Evolutionary conservation across 106 monocot species (phyloP).

Genomic region (Ottelia alismoides): DNA sequence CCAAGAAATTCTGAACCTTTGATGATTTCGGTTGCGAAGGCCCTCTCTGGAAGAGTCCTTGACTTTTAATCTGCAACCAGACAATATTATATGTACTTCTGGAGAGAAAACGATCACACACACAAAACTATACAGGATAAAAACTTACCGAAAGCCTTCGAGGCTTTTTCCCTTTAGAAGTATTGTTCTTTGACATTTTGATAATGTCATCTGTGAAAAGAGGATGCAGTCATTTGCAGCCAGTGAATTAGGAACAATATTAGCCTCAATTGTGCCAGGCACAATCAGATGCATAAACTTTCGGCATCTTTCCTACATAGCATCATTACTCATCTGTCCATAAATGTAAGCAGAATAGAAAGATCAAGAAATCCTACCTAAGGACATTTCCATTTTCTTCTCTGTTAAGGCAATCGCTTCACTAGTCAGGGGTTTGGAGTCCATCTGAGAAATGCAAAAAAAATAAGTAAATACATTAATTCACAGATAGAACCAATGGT

Average conservation of each 20-base stretch:
- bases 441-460: conserved; percentile 27
- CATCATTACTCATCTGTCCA: no score
- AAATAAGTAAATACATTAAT: no score
- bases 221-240: not conserved
- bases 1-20: conserved; percentile 39
- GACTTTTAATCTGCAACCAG: conserved; percentile 39
- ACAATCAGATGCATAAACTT: not conserved
- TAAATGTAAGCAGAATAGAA: no score
- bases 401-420: conserved; percentile 48
- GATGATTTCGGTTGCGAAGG: conserved; percentile 22
- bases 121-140: not conserved
- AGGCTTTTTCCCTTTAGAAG: conserved; percentile 32
- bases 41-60: conserved; percentile 33
- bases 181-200: conserved; percentile 75
- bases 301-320: no score
- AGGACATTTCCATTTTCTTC: conserved; percentile 72
- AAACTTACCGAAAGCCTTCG: conserved; percentile 42
- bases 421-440: conserved; percentile 16
- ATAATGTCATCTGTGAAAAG: conserved; percentile 71
- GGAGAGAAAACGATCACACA: not conserved
- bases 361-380: no score
- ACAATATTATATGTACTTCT: not conserved
- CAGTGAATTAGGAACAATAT: not conserved
- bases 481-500: no score
- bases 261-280: no score